Conservation (phyloP, 2,329 filamentous ascomycete genomes). For the Septoria linicola region DNA sequence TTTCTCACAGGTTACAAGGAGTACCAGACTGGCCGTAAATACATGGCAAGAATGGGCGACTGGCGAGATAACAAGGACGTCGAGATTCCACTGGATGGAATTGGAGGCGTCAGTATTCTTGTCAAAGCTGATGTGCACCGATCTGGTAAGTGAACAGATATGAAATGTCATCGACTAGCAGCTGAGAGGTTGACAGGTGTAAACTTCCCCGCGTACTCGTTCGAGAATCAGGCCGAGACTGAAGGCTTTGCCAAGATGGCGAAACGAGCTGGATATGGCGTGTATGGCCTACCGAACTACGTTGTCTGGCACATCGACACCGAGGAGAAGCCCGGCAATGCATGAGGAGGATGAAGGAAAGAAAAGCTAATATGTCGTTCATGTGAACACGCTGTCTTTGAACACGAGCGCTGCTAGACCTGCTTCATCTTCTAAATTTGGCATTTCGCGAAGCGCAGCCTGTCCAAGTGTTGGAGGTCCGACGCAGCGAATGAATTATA, state of each 20-base stretch:
- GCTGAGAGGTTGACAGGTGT: slow-evolving; percentile 63
- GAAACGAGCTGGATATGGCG: slow-evolving; percentile 88
- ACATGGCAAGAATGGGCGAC: slow-evolving; percentile 90
- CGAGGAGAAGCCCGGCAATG: slow-evolving; percentile 86
- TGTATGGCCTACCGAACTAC: slow-evolving; percentile 92
- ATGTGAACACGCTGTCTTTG: background rate
- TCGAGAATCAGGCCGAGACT: slow-evolving; percentile 98
- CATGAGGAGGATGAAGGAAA: slow-evolving; percentile 30
- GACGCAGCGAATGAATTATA: slow-evolving; percentile 6
- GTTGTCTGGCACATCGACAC: slow-evolving; percentile 99
- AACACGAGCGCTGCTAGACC: background rate
- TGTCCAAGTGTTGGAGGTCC: slow-evolving; percentile 13
- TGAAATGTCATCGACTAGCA: background rate
- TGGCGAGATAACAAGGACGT: slow-evolving; percentile 89
- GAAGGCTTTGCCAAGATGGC: slow-evolving; percentile 99
- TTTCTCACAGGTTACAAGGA: slow-evolving; percentile 73
- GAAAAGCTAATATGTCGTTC: slow-evolving; percentile 6
- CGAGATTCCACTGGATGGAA: slow-evolving; percentile 88
- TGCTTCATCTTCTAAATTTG: background rate
- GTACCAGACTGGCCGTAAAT: slow-evolving; percentile 82
- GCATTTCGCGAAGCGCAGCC: slow-evolving; percentile 11
- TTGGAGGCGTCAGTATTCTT: slow-evolving; percentile 94
- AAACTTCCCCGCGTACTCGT: slow-evolving; percentile 95
- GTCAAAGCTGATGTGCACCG: slow-evolving; percentile 98
- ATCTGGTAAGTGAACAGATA: slow-evolving; percentile 62